A percentile compares a stretch with the other conserved stretches of the same genome.
Evolutionary conservation across 1,284 basidiomycete species (phyloP).

Genomic region (Chalciporus sp.): DNA sequence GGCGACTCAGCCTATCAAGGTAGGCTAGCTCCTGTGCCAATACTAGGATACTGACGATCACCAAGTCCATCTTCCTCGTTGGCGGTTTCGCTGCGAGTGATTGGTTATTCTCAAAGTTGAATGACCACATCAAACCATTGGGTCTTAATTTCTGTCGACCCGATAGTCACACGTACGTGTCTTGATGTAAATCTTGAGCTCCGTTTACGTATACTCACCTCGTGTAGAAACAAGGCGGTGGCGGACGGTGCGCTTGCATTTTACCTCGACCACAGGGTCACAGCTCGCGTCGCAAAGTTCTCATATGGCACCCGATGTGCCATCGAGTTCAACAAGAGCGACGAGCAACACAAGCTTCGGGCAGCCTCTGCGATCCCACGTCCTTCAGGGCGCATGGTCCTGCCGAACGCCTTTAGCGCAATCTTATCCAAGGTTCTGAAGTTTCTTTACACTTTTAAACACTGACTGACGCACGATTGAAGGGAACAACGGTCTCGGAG

Average conservation of each 20-base stretch:
- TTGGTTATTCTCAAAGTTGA: constrained; percentile 37
- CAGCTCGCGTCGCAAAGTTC: constrained; percentile 35
- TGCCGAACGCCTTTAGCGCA: constrained; percentile 35
- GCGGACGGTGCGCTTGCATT: constrained; percentile 40
- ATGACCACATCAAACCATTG: constrained; percentile 29
- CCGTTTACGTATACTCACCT: background rate
- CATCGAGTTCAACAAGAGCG: constrained; percentile 28
- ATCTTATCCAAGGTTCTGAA: constrained; percentile 37
- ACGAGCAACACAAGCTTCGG: constrained; percentile 36
- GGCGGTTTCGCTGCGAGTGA: constrained; percentile 44
- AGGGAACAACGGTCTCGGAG: constrained; percentile 39
- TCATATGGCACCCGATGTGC: constrained; percentile 38
- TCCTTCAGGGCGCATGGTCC: constrained; percentile 34
- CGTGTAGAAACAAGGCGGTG: constrained; percentile 34
- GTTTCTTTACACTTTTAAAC: background rate
- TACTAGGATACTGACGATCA: constrained; percentile 2
- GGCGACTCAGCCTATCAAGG: constrained; percentile 30
- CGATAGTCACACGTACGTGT: constrained; percentile 46
- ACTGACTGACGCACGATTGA: background rate
- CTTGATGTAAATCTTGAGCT: background rate
- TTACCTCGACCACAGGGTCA: constrained; percentile 40
- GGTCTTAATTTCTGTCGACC: constrained; percentile 44
- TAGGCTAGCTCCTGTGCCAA: constrained; percentile 13
- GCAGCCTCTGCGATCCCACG: constrained; percentile 22
- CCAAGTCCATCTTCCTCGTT: constrained; percentile 40